These are phyloP conservation scores for Babjeviella inositovora DNA, from an alignment of 805 yeast genomes.

Conservation along the genomic window DNA sequence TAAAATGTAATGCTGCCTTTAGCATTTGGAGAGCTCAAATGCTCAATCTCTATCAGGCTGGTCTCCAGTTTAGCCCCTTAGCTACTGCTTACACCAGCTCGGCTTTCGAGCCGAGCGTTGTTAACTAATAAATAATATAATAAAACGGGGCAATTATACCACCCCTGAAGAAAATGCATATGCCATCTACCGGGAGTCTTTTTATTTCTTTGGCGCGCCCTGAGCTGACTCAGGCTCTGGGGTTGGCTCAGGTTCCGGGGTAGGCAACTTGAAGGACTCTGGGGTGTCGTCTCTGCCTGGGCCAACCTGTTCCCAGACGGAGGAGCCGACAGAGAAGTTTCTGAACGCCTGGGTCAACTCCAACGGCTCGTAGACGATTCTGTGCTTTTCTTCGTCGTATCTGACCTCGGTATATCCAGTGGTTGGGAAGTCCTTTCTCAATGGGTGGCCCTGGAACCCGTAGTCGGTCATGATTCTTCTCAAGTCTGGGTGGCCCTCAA, in stretches of 20 bases:
- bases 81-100: no score
- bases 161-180: no score
- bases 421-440: constrained; percentile 85
- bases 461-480: constrained; percentile 85
- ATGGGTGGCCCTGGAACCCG: constrained; percentile 86
- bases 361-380: constrained; percentile 79
- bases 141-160: no score
- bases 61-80: no score
- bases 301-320: constrained; percentile 88
- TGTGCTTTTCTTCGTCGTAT: constrained; percentile 81
- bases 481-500: constrained; percentile 80
- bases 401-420: constrained; percentile 85
- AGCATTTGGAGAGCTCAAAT: no score
- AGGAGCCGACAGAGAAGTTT: constrained; percentile 75
- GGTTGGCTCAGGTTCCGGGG: constrained; percentile 65
- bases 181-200: no score
- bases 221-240: constrained; percentile 23
- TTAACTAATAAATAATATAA: no score
- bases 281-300: constrained; percentile 75
- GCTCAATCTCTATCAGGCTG: no score
- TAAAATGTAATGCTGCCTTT: no score
- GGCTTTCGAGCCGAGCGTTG: no score
- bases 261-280: constrained; percentile 65
- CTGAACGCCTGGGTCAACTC: constrained; percentile 89
- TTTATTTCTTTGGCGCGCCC: no score